phyloP scores from a whole-genome alignment of 2,329 filamentous ascomycete genomes.

The Colletotrichum spaethianum region DNA sequence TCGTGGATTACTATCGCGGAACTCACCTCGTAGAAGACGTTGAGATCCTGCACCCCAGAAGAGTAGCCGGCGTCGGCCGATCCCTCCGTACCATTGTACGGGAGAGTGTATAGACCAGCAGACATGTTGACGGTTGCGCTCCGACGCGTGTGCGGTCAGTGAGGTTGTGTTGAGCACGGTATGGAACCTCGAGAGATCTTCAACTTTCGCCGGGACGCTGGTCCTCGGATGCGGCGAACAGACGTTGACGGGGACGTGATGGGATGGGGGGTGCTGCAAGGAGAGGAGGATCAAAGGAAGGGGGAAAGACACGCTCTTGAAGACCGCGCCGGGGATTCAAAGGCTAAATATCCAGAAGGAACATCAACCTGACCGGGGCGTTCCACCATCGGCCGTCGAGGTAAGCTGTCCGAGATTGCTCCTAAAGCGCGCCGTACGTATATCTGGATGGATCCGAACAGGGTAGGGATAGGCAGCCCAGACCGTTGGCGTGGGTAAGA shows the following conservation, averaged over 20 bases:
- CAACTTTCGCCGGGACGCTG: conserved; percentile 25
- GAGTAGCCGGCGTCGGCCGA: conserved; percentile 67
- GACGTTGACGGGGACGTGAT: conserved; percentile 18
- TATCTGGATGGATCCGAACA: conserved; percentile 33
- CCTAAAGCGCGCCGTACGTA: conserved; percentile 9
- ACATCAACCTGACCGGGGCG: conserved; percentile 16
- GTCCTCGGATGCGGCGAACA: conserved; percentile 25
- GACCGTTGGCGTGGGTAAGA: conserved; percentile 23
- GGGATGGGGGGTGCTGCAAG: conserved; percentile 4
- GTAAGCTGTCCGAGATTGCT: conserved; percentile 21
- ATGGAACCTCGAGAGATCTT: conserved; percentile 11
- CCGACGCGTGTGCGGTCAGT: conserved; percentile 27
- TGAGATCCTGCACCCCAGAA: conserved; percentile 75
- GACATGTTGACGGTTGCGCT: conserved; percentile 48
- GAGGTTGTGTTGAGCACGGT: conserved; percentile 1
- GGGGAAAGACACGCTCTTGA: not conserved
- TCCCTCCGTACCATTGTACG: conserved; percentile 67
- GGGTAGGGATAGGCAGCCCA: conserved; percentile 33
- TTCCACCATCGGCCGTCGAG: conserved; percentile 10
- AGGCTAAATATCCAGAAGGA: conserved; percentile 37
- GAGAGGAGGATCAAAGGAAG: not conserved
- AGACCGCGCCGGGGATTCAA: conserved; percentile 25
- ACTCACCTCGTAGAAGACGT: conserved; percentile 85
- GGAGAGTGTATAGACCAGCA: conserved; percentile 50
- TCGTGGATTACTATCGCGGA: not conserved